Evolutionary conservation across 2,329 filamentous ascomycete species (phyloP).

Genomic region (Fonsecaea erecta): DNA sequence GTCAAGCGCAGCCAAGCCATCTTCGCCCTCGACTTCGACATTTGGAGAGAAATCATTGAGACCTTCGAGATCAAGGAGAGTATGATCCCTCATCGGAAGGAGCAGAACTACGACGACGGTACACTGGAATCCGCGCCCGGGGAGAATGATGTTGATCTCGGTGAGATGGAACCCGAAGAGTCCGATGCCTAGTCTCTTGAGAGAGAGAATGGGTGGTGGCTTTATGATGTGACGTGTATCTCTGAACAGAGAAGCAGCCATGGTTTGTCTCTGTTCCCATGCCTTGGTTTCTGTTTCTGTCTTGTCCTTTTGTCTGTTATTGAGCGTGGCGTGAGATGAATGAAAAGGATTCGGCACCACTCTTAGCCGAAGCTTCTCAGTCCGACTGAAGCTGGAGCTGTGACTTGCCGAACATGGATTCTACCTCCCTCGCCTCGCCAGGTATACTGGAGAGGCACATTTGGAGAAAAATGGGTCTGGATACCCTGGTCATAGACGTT

Average conservation of each 20-base stretch:
- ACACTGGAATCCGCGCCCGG: slow-evolving; percentile 45
- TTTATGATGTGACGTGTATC: neutral
- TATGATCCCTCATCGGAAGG: slow-evolving; percentile 81
- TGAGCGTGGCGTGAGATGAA: neutral
- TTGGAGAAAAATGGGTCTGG: neutral
- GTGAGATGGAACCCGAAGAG: slow-evolving; percentile 21
- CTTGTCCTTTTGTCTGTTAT: neutral
- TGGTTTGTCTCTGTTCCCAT: neutral
- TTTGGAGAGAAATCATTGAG: slow-evolving; percentile 77
- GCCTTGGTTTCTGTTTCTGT: neutral
- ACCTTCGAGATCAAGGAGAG: slow-evolving; percentile 76
- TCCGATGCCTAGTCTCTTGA: slow-evolving; percentile 29
- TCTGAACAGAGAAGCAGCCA: neutral
- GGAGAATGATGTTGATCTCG: slow-evolving; percentile 19
- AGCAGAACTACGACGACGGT: slow-evolving; percentile 54
- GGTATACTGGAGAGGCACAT: neutral
- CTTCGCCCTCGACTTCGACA: slow-evolving; percentile 81
- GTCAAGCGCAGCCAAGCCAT: slow-evolving; percentile 78
- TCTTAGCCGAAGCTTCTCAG: neutral
- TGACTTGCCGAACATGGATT: neutral
- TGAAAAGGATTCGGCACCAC: neutral
- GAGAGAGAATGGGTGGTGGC: neutral
- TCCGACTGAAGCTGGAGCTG: neutral
- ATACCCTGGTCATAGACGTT: neutral
- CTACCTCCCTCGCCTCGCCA: neutral